Percentiles rank a stretch among this genome's conserved stretches.
Evolutionary conservation across 345 rosid species (phyloP).

Genomic region (Iberis pinnata): DNA sequence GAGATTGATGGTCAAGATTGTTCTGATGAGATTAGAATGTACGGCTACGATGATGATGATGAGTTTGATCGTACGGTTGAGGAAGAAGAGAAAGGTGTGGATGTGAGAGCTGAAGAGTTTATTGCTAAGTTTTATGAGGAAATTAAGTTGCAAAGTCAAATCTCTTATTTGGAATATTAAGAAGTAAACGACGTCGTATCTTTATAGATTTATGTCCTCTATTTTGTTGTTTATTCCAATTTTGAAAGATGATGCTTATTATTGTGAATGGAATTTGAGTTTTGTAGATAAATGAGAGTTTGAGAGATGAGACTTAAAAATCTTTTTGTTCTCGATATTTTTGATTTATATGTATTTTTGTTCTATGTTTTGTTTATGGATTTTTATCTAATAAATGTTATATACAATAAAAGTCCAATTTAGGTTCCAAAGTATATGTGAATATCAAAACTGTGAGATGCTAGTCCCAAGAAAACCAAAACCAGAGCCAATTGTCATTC

Average conservation of each 20-base stretch:
- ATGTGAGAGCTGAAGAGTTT: constrained; percentile 77
- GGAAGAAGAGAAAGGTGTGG: constrained; percentile 60
- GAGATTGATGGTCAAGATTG: constrained; percentile 38
- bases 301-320: neutral
- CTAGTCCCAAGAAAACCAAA: too few relatives aligned
- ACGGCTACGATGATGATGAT: constrained; percentile 26
- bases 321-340: neutral
- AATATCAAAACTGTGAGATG: too few relatives aligned
- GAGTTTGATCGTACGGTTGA: constrained; percentile 19
- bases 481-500: too few relatives aligned
- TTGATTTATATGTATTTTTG: neutral
- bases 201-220: neutral
- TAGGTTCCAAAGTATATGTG: too few relatives aligned
- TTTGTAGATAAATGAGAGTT: neutral
- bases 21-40: constrained; percentile 14
- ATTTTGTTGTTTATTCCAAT: neutral
- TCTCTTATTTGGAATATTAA: constrained; percentile 49
- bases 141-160: constrained; percentile 77
- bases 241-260: constrained; percentile 3
- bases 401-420: too few relatives aligned
- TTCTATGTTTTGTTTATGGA: neutral
- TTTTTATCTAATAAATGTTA: too few relatives aligned
- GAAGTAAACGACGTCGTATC: constrained; percentile 16
- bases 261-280: neutral
- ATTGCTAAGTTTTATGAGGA: constrained; percentile 66